Percentiles rank a stretch among this genome's conserved stretches.
Evolutionary conservation across 257 asterid genomes (phyloP).

Genomic region (Penstemon barbatus): DNA sequence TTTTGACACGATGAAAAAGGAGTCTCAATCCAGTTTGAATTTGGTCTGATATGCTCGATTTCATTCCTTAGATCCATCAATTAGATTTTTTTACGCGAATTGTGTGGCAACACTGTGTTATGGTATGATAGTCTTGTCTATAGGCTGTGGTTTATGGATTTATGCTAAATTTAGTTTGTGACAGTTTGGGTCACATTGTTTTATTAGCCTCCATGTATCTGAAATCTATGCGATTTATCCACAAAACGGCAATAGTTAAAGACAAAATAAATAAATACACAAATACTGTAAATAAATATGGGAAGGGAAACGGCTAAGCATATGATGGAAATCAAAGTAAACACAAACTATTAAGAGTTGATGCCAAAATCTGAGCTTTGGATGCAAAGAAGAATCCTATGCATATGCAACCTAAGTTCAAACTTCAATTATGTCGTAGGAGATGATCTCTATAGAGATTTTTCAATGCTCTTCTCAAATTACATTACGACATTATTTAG

Average conservation of each 20-base stretch:
- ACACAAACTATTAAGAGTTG: not conserved
- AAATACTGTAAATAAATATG: too few relatives aligned
- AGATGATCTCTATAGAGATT: too few relatives aligned
- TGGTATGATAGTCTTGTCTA: too few relatives aligned
- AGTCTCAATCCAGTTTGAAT: too few relatives aligned
- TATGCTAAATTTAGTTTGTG: too few relatives aligned
- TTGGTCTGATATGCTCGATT: too few relatives aligned
- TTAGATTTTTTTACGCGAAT: not conserved
- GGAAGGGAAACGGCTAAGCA: conserved; percentile 15
- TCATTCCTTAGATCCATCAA: too few relatives aligned
- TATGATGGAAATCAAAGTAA: conserved; percentile 6
- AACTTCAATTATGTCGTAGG: not conserved
- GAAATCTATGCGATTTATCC: not conserved
- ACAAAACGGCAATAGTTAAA: not conserved
- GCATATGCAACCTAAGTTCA: conserved; percentile 19
- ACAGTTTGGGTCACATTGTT: not conserved
- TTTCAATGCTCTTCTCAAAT: too few relatives aligned
- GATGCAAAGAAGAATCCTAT: conserved; percentile 21
- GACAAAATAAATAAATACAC: not conserved
- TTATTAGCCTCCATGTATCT: not conserved
- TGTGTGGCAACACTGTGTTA: not conserved
- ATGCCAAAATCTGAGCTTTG: conserved; percentile 21
- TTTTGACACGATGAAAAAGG: too few relatives aligned
- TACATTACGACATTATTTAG: too few relatives aligned
- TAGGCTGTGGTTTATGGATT: too few relatives aligned